Evolutionary conservation across 345 rosid species (phyloP), one percentile per base, ranked within the genome.

Genomic region (Hirschfeldia incana): DNA sequence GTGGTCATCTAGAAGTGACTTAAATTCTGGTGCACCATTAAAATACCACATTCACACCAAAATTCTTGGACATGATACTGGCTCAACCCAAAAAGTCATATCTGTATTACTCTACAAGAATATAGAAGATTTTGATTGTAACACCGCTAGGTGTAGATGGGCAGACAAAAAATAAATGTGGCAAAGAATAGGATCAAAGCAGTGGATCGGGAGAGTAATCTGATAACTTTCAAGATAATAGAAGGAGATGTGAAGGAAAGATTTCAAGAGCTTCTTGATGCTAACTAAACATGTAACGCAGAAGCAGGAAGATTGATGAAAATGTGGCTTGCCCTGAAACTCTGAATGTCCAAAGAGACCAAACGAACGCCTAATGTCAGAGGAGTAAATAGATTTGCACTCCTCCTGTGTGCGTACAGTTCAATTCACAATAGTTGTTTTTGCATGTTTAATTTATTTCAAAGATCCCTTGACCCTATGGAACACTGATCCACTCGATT

Each of bases 401-500:
- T 28, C 64, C 4, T 42, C 13, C 11, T 4, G 63, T 10, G 61
- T 17, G 30, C 34, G 34, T 0, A 28, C 36, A 9, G 4, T 15
- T 51, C 58, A 8, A 5, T 61, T 61, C 65, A 61, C 65, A 12
- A 34, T 15, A 61, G 9, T 61, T 61, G 64, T 33, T 12, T 61
- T 11, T 15, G 21, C 12, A 63, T n/a, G 67, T 32, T 11, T 21
- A 21, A 21, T 21, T 60, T 63, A 16, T 30, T 63, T 13, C 67
- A 63, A 63, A 6, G 26, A 63, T 32, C 42, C 2, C 44, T 15
- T 32, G 26, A 63, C 2, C 67, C 8, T 51, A 15, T 8, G 67
- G 67, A 16, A 64, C 67, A 33, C 21, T 67, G 63, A 93, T 80
- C 92, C 95, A 93, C 65, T 85, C 91, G 11, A 91, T 74, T 55